phyloP scores from a whole-genome alignment of 805 yeast species.

The Blastobotrys muscicola region DNA sequence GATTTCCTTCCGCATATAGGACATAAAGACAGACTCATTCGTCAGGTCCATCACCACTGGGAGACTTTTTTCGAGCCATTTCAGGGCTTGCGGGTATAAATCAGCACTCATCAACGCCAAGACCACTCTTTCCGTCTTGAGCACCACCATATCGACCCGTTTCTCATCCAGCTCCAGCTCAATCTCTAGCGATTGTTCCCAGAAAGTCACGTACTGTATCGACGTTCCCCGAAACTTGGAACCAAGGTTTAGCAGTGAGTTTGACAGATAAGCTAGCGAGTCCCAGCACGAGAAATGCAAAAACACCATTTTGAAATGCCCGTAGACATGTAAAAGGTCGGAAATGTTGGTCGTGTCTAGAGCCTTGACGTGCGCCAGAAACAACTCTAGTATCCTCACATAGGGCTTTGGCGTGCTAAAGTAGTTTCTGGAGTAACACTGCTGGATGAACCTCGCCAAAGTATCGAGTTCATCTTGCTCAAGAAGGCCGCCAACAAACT shows the following conservation, averaged over 20 bases:
- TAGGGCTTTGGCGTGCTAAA: background rate
- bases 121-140: slow-evolving; percentile 4
- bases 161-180: background rate
- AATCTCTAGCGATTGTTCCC: slow-evolving; percentile 3
- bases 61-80: too few species aligned
- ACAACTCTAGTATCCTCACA: background rate
- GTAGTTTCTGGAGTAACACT: too few species aligned
- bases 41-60: background rate
- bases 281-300: background rate
- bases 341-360: background rate
- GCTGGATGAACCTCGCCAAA: too few species aligned
- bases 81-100: too few species aligned
- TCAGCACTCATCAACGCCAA: background rate
- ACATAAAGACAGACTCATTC: too few species aligned
- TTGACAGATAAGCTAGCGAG: slow-evolving; percentile 1
- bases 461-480: too few species aligned
- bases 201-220: slow-evolving; percentile 1
- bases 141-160: background rate
- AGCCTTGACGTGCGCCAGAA: background rate
- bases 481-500: too few species aligned
- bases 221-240: slow-evolving; percentile 1
- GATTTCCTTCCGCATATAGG: background rate
- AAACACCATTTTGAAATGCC: background rate
- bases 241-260: slow-evolving; percentile 4
- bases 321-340: background rate